phyloP scores from a whole-genome alignment of 768 basidiomycete species.

The Suillus paluster region DNA sequence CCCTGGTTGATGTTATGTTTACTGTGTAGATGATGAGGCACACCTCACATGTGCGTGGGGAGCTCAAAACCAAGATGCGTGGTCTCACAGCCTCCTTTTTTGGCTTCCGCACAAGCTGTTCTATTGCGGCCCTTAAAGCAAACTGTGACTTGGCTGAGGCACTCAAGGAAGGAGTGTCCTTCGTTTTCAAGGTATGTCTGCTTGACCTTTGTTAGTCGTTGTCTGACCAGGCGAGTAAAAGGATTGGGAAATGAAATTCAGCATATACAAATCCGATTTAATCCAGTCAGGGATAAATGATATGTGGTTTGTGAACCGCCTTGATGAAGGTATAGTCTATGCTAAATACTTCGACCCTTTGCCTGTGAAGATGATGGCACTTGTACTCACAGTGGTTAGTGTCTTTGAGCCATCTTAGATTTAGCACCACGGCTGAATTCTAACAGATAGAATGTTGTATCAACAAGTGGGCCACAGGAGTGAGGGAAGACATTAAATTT shows the following conservation, averaged over 20 bases:
- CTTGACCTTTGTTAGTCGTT: background rate
- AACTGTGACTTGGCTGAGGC: slow-evolving; percentile 4
- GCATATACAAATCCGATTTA: slow-evolving; percentile 27
- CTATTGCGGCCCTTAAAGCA: background rate
- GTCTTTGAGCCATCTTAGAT: too few species aligned
- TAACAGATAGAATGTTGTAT: slow-evolving; percentile 16
- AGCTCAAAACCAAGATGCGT: slow-evolving; percentile 14
- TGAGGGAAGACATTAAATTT: slow-evolving; percentile 12
- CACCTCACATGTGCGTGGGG: slow-evolving; percentile 13
- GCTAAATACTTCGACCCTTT: slow-evolving; percentile 26
- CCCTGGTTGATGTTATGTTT: too few species aligned
- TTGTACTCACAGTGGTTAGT: slow-evolving; percentile 1
- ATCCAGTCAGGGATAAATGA: slow-evolving; percentile 28
- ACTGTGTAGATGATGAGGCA: background rate
- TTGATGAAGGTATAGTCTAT: slow-evolving; percentile 28
- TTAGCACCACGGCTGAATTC: too few species aligned
- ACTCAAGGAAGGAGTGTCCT: slow-evolving; percentile 10
- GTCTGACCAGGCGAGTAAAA: background rate
- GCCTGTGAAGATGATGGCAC: slow-evolving; percentile 3
- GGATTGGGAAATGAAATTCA: slow-evolving; percentile 12
- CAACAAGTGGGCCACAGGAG: background rate
- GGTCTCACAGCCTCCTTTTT: slow-evolving; percentile 2
- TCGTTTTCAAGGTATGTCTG: slow-evolving; percentile 6
- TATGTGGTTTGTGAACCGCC: slow-evolving; percentile 30
- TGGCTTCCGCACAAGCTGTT: background rate